Conservation (phyloP, 306 rosid genomes). For the Canavalia gladiata region DNA sequence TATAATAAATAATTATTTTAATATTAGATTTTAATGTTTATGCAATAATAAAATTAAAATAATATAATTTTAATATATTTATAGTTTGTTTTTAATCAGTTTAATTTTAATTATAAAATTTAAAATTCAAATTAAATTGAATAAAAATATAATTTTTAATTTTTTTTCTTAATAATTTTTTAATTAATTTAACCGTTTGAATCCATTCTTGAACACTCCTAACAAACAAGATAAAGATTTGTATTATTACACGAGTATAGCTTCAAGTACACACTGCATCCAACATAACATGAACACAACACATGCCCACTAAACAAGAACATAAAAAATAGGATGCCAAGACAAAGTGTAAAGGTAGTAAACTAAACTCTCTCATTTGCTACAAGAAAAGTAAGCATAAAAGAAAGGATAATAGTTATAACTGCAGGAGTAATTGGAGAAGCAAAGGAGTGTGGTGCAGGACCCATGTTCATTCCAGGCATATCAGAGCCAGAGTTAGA, state of each 20-base stretch:
- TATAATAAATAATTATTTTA: too few relatives aligned
- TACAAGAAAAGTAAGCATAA: conserved; percentile 48
- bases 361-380: conserved; percentile 44
- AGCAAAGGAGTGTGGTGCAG: conserved; percentile 39
- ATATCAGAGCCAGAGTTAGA: background rate
- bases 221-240: background rate
- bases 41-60: too few relatives aligned
- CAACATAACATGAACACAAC: conserved; percentile 29
- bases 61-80: too few relatives aligned
- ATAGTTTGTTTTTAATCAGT: too few relatives aligned
- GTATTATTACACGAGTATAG: conserved; percentile 33
- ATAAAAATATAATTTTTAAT: too few relatives aligned
- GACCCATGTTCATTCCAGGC: conserved; percentile 46
- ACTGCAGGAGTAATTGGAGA: conserved; percentile 49
- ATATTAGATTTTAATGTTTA: too few relatives aligned
- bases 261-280: conserved; percentile 32
- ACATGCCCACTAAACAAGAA: background rate
- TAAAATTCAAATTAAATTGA: too few relatives aligned
- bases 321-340: conserved; percentile 27
- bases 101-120: too few relatives aligned
- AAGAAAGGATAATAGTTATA: conserved; percentile 46
- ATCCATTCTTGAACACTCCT: too few relatives aligned
- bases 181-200: too few relatives aligned
- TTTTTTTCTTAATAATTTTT: too few relatives aligned
- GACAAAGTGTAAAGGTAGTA: background rate